Conservation (phyloP, 192 early-diverging fungal species). For the Hyaloraphidium curvatum region DNA sequence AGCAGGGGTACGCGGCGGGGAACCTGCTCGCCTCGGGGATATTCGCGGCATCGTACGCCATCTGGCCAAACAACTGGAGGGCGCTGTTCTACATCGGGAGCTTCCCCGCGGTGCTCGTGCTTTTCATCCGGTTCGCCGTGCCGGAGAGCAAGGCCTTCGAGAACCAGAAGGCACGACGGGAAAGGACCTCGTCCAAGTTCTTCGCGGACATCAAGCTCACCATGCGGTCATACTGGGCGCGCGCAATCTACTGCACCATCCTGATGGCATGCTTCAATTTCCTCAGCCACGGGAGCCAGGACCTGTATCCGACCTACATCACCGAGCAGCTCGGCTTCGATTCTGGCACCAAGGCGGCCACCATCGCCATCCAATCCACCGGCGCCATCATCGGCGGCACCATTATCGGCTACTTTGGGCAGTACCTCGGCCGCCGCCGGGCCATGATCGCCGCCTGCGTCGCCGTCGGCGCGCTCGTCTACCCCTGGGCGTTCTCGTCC, state of each 20-base stretch:
- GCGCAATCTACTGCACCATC: slow-evolving; percentile 26
- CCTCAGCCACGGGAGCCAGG: slow-evolving; percentile 20
- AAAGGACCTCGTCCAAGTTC: slow-evolving; percentile 7
- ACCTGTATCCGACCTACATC: slow-evolving; percentile 52
- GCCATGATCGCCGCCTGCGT: slow-evolving; percentile 29
- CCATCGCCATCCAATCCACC: slow-evolving; percentile 33
- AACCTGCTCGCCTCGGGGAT: slow-evolving; percentile 41
- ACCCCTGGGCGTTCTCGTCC: slow-evolving; percentile 37
- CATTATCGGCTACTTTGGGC: slow-evolving; percentile 44
- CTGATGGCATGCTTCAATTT: slow-evolving; percentile 54
- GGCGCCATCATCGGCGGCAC: slow-evolving; percentile 53
- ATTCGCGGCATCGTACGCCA: slow-evolving; percentile 17
- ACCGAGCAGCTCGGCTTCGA: slow-evolving; percentile 33
- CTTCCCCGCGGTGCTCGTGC: slow-evolving; percentile 31
- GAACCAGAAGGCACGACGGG: slow-evolving; percentile 9
- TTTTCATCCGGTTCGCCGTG: slow-evolving; percentile 36
- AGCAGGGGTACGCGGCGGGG: slow-evolving; percentile 49
- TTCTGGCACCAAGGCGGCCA: slow-evolving; percentile 27
- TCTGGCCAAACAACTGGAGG: slow-evolving; percentile 41
- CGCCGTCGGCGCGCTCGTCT: slow-evolving; percentile 38
- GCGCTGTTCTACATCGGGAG: slow-evolving; percentile 48
- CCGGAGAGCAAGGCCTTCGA: slow-evolving; percentile 36
- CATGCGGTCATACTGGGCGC: slow-evolving; percentile 27
- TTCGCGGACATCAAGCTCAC: slow-evolving; percentile 8
- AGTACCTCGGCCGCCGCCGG: slow-evolving; percentile 41